Evolutionary conservation across 2,329 filamentous ascomycete species (phyloP).

Genomic region (Venturia asperata): DNA sequence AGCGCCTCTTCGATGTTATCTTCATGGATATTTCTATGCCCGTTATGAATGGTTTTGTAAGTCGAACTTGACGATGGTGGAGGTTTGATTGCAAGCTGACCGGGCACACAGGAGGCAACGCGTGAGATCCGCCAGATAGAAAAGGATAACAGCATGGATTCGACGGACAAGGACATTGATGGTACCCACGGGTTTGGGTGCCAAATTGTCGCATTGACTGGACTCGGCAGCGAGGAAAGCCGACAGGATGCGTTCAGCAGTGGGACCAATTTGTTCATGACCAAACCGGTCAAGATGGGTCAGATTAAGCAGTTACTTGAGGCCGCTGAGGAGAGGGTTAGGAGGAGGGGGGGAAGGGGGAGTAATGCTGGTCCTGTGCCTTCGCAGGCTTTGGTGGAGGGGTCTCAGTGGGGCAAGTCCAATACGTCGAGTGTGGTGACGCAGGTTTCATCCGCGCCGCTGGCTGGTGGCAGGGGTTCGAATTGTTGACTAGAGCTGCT

Average conservation of each 20-base stretch:
- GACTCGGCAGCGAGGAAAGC: conserved; percentile 25
- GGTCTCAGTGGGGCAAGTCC: not conserved
- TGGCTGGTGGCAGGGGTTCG: too few relatives aligned
- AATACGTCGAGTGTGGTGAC: not conserved
- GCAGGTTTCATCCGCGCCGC: too few relatives aligned
- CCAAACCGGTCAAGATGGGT: conserved; percentile 29
- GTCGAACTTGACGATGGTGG: conserved; percentile 20
- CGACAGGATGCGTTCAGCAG: conserved; percentile 28
- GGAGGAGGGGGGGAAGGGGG: not conserved
- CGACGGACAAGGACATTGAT: too few relatives aligned
- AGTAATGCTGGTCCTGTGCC: not conserved
- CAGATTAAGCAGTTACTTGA: conserved; percentile 21
- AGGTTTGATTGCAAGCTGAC: not conserved
- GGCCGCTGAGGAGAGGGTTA: not conserved
- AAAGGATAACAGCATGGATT: conserved; percentile 29
- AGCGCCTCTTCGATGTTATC: conserved; percentile 21
- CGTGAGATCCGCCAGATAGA: conserved; percentile 45
- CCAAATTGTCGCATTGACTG: conserved; percentile 29
- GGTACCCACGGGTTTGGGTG: not conserved
- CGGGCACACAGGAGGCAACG: conserved; percentile 33
- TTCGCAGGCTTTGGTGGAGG: not conserved
- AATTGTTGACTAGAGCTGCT: too few relatives aligned
- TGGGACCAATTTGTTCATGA: conserved; percentile 30
- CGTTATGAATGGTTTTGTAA: conserved; percentile 43
- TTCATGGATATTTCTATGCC: conserved; percentile 52